Evolutionary conservation across 345 rosid species (phyloP), one percentile per base, ranked within the genome.

Genomic region (Brassica cretica): DNA sequence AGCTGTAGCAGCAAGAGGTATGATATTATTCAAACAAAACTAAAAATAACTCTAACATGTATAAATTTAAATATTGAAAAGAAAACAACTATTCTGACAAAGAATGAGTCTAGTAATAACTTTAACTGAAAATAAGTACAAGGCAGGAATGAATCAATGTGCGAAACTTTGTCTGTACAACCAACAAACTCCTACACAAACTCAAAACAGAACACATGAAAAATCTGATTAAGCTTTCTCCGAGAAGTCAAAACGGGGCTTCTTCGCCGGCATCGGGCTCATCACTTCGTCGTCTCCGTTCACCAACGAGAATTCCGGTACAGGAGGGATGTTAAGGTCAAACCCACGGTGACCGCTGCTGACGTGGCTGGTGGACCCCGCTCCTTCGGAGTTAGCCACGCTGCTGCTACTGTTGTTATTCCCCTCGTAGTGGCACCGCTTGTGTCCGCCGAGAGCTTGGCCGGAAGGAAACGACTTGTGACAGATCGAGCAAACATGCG

Each of bases 361-460:
- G 76, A 70, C 79, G 78, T 84, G 82, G 73, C 79, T 86, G 1
- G 86, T 86, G 51, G 93, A 88, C 6, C 93, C 91, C 66, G 84
- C 85, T 0, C 89, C 89, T 72, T 84, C 92, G 0, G 89, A 86
- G 3, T 80, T 65, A 3, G 87, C 74, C 65, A 82, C 82, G 69
- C 86, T 84, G 62, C 4, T 83, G 67, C 86, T 84, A 64, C 2
- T 68, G 70, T 67, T 74, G 18, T 58, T 73, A 37, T 59, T 61
- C 12, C 85, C 90, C 68, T 88, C 95, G 66, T 87, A 90, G 83
- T 90, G 95, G 56, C 95, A 82, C 19, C 95, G 78, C 76, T 90
- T 90, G 81, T 90, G 95, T 6, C 95, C 95, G 7, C 95, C 95
- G 0, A 90, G 80, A 30, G 93, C 95, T 86, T 90, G 95, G 15